A percentile compares a stretch with the other conserved stretches of the same genome.
Conservation (phyloP, 176 grass and related monocot species). For the Aegilops umbellulata region DNA sequence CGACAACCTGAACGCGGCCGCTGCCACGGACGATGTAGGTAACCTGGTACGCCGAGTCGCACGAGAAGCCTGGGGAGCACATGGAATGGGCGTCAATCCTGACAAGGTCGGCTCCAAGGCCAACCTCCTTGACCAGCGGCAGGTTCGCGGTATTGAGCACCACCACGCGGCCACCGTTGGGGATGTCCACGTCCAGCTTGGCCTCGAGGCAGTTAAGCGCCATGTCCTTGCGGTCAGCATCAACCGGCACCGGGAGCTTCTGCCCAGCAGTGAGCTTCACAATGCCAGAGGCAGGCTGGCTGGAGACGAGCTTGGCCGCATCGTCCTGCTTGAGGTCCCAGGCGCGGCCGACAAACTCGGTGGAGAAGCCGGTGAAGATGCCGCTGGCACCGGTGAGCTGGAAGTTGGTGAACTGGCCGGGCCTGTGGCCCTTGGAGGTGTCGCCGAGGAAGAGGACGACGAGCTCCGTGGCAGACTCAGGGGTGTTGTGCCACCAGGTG, state of each 20-base stretch:
- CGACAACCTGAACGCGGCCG: slow-evolving; percentile 71
- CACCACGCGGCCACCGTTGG: slow-evolving; percentile 66
- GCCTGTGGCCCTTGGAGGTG: slow-evolving; percentile 80
- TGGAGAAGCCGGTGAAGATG: slow-evolving; percentile 82
- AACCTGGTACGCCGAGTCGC: slow-evolving; percentile 88
- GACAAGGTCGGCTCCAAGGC: slow-evolving; percentile 78
- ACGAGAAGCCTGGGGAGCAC: slow-evolving; percentile 93
- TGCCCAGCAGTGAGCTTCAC: slow-evolving; percentile 42
- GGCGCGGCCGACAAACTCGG: slow-evolving; percentile 69
- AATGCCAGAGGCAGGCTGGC: slow-evolving; percentile 45
- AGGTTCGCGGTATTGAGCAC: slow-evolving; percentile 81
- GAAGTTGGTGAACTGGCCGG: slow-evolving; percentile 79
- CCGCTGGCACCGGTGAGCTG: slow-evolving; percentile 57
- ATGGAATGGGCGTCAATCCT: slow-evolving; percentile 73
- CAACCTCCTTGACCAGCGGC: slow-evolving; percentile 64
- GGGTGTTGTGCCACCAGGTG: slow-evolving; percentile 83
- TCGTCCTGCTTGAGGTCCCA: slow-evolving; percentile 62
- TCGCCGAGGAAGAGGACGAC: slow-evolving; percentile 76
- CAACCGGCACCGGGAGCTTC: slow-evolving; percentile 37
- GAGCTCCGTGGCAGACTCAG: slow-evolving; percentile 34
- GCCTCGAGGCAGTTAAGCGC: slow-evolving; percentile 79
- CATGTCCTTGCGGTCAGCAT: slow-evolving; percentile 52
- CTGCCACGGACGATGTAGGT: slow-evolving; percentile 81
- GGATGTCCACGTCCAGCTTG: slow-evolving; percentile 74
- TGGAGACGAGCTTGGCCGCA: slow-evolving; percentile 54